Evolutionary conservation across 768 basidiomycete genomes (phyloP).

Genomic region (Termitomyces sp.): DNA sequence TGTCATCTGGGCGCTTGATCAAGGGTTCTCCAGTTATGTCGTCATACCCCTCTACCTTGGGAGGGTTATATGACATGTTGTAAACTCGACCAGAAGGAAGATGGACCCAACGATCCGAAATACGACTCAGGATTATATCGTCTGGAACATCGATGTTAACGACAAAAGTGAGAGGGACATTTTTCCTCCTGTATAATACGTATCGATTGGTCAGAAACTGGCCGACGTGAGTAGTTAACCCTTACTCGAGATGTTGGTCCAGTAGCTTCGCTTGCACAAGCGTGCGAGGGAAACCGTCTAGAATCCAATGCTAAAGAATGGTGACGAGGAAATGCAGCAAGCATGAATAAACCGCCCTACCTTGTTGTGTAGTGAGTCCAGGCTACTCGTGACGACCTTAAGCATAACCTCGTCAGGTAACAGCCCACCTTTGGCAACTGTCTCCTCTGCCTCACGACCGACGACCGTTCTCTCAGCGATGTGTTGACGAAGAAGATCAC

Average conservation of each 20-base stretch:
- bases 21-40: constrained; percentile 85
- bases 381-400: constrained; percentile 65
- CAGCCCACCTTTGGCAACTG: constrained; percentile 75
- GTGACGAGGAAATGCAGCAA: background rate
- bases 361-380: constrained; percentile 61
- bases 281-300: constrained; percentile 92
- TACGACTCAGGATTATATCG: constrained; percentile 76
- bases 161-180: constrained; percentile 68
- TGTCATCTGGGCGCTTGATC: constrained; percentile 86
- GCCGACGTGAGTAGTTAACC: constrained; percentile 2
- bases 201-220: background rate
- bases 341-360: constrained; percentile 28
- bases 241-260: constrained; percentile 68
- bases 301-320: constrained; percentile 70
- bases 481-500: constrained; percentile 81
- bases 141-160: constrained; percentile 89
- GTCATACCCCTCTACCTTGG: constrained; percentile 73
- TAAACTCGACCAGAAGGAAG: constrained; percentile 85
- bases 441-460: constrained; percentile 67
- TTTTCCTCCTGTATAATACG: constrained; percentile 40
- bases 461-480: constrained; percentile 72
- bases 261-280: constrained; percentile 77
- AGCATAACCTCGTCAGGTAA: constrained; percentile 79
- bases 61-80: constrained; percentile 84
- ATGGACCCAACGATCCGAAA: constrained; percentile 89